Evolutionary conservation across 225 moss, liverwort and hornwort genomes (phyloP).

Genomic region (Rhytidiadelphus loreus): DNA sequence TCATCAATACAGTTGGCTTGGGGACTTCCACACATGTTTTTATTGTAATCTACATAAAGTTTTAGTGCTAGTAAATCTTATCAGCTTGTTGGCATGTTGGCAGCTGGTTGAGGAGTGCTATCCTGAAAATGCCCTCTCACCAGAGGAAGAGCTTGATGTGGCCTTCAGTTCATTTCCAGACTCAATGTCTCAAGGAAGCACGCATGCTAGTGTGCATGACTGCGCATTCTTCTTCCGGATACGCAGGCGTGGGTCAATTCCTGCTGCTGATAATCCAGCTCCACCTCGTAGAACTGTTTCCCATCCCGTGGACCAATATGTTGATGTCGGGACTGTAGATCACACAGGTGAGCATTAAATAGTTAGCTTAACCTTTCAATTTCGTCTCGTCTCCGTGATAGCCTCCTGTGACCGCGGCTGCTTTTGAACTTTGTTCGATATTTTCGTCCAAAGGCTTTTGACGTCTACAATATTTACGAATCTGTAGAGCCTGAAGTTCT

Average conservation of each 20-base stretch:
- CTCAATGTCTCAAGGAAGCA: slow-evolving; percentile 96
- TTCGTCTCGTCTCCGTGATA: neutral
- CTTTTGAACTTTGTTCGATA: neutral
- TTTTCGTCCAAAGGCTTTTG: neutral
- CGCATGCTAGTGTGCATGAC: slow-evolving; percentile 96
- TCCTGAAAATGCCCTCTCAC: slow-evolving; percentile 72
- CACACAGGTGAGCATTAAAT: slow-evolving; percentile 29
- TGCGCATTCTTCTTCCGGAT: slow-evolving; percentile 95
- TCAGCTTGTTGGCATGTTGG: slow-evolving; percentile 5
- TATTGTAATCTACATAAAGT: neutral
- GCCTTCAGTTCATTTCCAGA: slow-evolving; percentile 99
- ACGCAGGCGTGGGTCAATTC: slow-evolving; percentile 70
- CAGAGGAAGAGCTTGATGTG: slow-evolving; percentile 97
- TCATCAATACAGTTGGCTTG: neutral
- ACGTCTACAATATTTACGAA: neutral
- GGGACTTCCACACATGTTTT: neutral
- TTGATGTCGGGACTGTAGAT: slow-evolving; percentile 21
- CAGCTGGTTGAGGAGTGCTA: slow-evolving; percentile 93
- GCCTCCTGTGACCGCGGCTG: neutral
- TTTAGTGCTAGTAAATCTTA: neutral
- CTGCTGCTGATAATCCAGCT: slow-evolving; percentile 20
- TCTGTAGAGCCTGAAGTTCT: neutral
- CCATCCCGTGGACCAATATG: slow-evolving; percentile 23
- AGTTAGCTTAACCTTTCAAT: neutral
- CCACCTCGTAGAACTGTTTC: slow-evolving; percentile 56